phyloP scores from a whole-genome alignment of 1,284 basidiomycete species.

The Trametes pubescens region DNA sequence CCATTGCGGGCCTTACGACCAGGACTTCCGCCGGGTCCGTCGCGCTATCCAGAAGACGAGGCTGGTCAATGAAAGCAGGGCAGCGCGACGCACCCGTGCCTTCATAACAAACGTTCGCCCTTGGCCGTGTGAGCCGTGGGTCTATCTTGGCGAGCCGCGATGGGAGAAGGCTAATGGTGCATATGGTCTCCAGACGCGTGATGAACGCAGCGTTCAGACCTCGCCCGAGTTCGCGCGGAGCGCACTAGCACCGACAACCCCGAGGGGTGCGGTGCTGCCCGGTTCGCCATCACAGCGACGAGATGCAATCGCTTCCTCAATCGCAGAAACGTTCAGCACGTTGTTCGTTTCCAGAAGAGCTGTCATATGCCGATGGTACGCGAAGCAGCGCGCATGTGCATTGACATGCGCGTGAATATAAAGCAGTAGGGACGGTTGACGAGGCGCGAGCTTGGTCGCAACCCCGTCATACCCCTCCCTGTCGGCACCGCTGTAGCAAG shows the following conservation, averaged over 20 bases:
- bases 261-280: not conserved
- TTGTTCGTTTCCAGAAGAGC: not conserved
- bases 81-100: not conserved
- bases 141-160: not conserved
- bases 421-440: not conserved
- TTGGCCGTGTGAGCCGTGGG: constrained; percentile 1
- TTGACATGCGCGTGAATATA: not conserved
- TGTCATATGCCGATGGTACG: not conserved
- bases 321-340: not conserved
- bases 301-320: not conserved
- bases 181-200: constrained; percentile 8
- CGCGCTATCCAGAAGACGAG: not conserved
- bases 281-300: not conserved
- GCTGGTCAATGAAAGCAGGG: not conserved
- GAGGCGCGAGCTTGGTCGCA: constrained; percentile 1
- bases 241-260: not conserved
- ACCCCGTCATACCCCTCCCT: not conserved
- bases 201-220: not conserved
- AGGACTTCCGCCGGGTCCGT: not conserved
- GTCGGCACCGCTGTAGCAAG: constrained; percentile 4
- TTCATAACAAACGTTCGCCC: constrained; percentile 11
- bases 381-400: not conserved
- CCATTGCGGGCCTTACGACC: not conserved
- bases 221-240: not conserved
- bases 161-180: constrained; percentile 1